These are phyloP conservation scores for Tolypocladium nubicola DNA, from an alignment of 2,329 filamentous ascomycete genomes.

Conservation along the genomic window DNA sequence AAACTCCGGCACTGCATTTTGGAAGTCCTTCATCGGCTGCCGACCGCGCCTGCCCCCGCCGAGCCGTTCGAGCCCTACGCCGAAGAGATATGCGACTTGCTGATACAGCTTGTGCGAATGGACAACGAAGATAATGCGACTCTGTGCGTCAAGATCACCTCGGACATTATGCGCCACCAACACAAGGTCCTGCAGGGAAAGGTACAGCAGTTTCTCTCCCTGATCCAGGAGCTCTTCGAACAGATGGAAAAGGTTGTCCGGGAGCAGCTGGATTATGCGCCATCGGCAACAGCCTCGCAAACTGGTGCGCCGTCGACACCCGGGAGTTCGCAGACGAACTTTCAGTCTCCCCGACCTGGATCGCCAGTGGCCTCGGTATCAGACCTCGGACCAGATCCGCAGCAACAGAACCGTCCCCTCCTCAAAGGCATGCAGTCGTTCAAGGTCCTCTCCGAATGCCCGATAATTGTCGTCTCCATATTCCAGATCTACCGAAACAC, in stretches of 20 bases:
- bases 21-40: conserved; percentile 85
- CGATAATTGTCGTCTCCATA: conserved; percentile 96
- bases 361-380: conserved; percentile 77
- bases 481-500: conserved; percentile 84
- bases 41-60: conserved; percentile 56
- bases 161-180: conserved; percentile 92
- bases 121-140: conserved; percentile 99
- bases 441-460: conserved; percentile 94
- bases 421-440: conserved; percentile 97
- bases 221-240: conserved; percentile 94
- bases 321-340: conserved; percentile 55
- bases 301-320: conserved; percentile 55
- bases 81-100: conserved; percentile 75
- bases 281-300: conserved; percentile 39
- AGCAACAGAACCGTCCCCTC: conserved; percentile 70
- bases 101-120: conserved; percentile 77
- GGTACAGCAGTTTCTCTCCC: conserved; percentile 78
- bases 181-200: conserved; percentile 66
- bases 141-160: conserved; percentile 96
- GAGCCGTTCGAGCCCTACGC: conserved; percentile 85
- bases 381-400: conserved; percentile 71
- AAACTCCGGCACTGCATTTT: conserved; percentile 88
- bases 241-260: conserved; percentile 91
- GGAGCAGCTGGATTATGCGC: conserved; percentile 81
- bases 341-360: conserved; percentile 79